Evolutionary conservation across 139 green algal genomes (phyloP), one percentile per base, ranked within the genome.

Genomic region (Chlorella sp.): DNA sequence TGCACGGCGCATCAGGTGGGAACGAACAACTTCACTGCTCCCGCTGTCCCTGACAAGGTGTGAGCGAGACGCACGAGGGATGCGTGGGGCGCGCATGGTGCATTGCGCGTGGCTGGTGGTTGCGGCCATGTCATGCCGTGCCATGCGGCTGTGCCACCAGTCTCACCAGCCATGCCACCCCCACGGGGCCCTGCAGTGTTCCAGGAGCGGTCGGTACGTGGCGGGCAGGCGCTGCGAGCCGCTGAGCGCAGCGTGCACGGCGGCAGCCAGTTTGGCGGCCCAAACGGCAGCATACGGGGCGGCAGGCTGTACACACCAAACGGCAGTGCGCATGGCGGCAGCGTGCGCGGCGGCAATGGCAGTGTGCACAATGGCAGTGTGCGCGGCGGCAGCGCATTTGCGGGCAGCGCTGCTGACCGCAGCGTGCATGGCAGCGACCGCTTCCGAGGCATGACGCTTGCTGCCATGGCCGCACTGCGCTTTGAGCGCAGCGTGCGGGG

Each of bases 201-300:
- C 32, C 70, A 26, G 34, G 82, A 87, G 1, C 68, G 82, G 28
- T 73, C 38, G 44, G 72, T 83, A 14, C 70, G 73, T 3, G 85
- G 80, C 32, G 72, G 56, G 17, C 58, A 48, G 44, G 56, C 82
- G 26, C 34, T 56, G 24, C 32, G 44, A 0, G 43, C 56, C 7
- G 76, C 76, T 40, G 76, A 78, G 43, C 72, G 72, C 72, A 78
- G 72, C 43, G 72, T 78, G 72, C 72, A 60, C 36, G 54, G 76
- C 54, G 51, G 76, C 11, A 22, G 30, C 0, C 51, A 26, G 9
- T 60, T 60, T 24, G 9, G 9, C 51, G 51, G 51, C 51, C n/a
- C n/a, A n/a, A 46, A 83, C 56, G 73, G 73, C 83, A 81, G 44
- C 40, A 22, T 41, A 6, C 70, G 48, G 36, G 40, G 70, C 60